A percentile compares a stretch with the other conserved stretches of the same genome.
These are phyloP conservation scores for Phytophthora cactorum DNA, from an alignment of 352 stramenopile species.

Conservation along the genomic window DNA sequence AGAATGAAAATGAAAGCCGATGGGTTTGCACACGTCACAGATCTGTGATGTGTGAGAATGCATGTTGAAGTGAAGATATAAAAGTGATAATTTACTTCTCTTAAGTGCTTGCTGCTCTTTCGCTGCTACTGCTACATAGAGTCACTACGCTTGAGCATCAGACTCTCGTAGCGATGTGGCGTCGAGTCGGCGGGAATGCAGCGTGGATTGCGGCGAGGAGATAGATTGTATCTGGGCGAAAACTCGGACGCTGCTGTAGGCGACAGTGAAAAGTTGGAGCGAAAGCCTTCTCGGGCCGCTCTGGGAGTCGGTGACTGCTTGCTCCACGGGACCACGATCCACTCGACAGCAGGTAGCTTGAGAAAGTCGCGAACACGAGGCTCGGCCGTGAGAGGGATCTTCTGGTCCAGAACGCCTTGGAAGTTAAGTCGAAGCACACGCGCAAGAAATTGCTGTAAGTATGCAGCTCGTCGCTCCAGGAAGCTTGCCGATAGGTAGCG, in stretches of 20 bases:
- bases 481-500: constrained; percentile 59
- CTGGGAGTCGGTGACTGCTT: constrained; percentile 28
- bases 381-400: constrained; percentile 72
- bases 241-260: constrained; percentile 33
- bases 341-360: constrained; percentile 70
- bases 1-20: constrained; percentile 15
- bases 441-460: constrained; percentile 73
- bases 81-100: constrained; percentile 17
- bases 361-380: constrained; percentile 71
- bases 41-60: constrained; percentile 28
- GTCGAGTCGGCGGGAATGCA: constrained; percentile 21
- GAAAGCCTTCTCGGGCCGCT: constrained; percentile 14
- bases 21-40: constrained; percentile 27
- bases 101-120: constrained; percentile 1
- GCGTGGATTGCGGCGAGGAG: constrained; percentile 25
- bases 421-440: constrained; percentile 63
- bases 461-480: constrained; percentile 62
- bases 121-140: constrained; percentile 49
- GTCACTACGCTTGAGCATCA: constrained; percentile 49
- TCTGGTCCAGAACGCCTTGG: constrained; percentile 67
- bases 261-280: constrained; percentile 34
- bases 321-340: constrained; percentile 66
- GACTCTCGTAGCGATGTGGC: constrained; percentile 39
- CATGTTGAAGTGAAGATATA: not conserved
- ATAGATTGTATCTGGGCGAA: constrained; percentile 38